phyloP scores from a whole-genome alignment of 306 rosid species.

The Vigna trinervia region DNA sequence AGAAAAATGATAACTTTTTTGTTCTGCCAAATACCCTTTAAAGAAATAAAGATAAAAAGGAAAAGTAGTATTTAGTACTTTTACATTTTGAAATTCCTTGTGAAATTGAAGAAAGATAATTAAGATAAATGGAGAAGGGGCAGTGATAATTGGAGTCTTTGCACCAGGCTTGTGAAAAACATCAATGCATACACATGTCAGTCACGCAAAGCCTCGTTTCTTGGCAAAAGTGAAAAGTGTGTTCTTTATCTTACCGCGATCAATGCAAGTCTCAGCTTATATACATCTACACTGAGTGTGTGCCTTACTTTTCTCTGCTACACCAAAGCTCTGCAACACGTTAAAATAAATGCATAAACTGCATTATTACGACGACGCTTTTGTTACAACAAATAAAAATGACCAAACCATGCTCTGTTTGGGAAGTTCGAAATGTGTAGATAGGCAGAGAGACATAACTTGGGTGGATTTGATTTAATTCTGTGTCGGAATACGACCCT shows the following conservation, averaged over 20 bases:
- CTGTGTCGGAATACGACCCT: neutral
- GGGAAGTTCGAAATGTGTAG: neutral
- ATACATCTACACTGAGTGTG: neutral
- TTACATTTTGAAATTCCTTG: neutral
- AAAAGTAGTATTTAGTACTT: no score
- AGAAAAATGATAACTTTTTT: no score
- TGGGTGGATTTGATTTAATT: neutral
- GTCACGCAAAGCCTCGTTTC: constrained; percentile 2
- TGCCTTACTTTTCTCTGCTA: neutral
- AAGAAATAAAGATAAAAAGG: no score
- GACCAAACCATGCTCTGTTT: no score
- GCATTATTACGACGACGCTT: neutral
- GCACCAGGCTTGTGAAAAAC: neutral
- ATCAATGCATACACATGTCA: neutral
- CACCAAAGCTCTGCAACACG: neutral
- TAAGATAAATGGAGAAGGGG: neutral
- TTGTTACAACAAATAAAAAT: neutral
- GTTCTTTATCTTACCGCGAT: neutral
- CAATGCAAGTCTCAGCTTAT: neutral
- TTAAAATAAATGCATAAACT: neutral
- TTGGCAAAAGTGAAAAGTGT: neutral
- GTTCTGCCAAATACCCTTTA: no score
- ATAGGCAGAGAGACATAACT: neutral
- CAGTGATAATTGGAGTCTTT: neutral
- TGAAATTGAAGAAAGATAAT: neutral